Base-by-base conservation (phyloP, 805 yeast species). In the Ogataea polymorpha region DNA sequence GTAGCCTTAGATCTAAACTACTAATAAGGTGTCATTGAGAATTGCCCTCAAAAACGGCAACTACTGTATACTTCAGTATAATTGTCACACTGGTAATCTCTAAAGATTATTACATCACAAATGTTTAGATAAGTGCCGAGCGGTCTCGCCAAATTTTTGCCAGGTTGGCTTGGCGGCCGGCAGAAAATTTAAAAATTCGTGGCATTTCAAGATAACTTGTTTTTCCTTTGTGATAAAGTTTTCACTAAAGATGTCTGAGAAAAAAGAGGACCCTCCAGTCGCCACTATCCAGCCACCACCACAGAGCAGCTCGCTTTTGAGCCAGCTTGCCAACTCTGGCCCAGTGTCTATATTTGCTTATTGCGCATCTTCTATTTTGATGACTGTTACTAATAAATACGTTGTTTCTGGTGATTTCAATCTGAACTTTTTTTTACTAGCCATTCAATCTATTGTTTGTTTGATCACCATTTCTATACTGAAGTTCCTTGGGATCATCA, bases 351-450 rank as follows among this genome's bases (percentile, higher is more conserved):
- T 86, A 55, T 60, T 82, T 44, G 75, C 85, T 26, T 93, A 93
- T 79, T 93, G 99, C 75, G 72, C 75, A 41, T 86, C 99, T 16
- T 93, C 99, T 17, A 93, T 93, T 53, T 70, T 93, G 63, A 93
- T 93, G 99, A 93, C 99, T 23, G 89, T 90, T 48, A 90, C 98
- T 46, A 93, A 93, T 76, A 93, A 93, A 70, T 91, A 82, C 61
- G 98, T 93, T 45, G 84, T 93, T 44, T 77, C 86, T 17, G 88
- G 85, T 21, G 68, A 74, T 21, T 79, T 85, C 62, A 75, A 82
- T 62, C 77, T 93, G 77, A 89, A 89, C 73, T 89, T 89, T 61
- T 81, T 93, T 56, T 74, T 91, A 59, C 72, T 93, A 63, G 95
- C 95, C 30, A 81, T 89, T 30, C 99, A 93, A 72, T 78, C 91